A percentile compares a stretch with the other conserved stretches of the same genome.
Conservation (phyloP, 441 rosid species). For the Erysimum pusillum region DNA sequence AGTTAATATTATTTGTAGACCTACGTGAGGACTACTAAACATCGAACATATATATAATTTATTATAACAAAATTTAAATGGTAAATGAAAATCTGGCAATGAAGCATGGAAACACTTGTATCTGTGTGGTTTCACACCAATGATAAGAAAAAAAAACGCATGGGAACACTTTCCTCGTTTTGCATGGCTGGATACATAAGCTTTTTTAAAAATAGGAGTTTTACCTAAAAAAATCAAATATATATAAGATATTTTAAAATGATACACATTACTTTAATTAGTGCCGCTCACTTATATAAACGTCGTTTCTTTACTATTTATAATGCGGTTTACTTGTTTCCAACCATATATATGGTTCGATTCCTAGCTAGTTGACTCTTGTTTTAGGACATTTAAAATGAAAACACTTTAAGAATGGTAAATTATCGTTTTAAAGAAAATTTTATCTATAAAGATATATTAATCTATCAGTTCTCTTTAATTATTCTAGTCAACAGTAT, state of each 20-base stretch:
- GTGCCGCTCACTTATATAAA: conserved; percentile 11
- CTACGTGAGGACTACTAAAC: conserved; percentile 12
- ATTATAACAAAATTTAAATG: background rate
- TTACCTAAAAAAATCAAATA: conserved; percentile 13
- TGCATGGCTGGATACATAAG: conserved; percentile 39
- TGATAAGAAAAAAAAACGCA: background rate
- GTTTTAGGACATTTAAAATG: conserved; percentile 30
- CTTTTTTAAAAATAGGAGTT: conserved; percentile 24
- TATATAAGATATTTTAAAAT: background rate
- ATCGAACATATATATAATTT: conserved; percentile 21
- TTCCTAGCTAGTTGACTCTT: conserved; percentile 47
- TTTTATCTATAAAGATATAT: background rate
- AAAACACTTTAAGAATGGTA: conserved; percentile 34
- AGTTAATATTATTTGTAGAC: background rate
- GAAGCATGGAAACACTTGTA: background rate
- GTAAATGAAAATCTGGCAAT: conserved; percentile 13
- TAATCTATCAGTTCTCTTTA: conserved; percentile 25
- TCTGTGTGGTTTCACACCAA: too few species aligned
- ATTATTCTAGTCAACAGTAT: conserved; percentile 35
- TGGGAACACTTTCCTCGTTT: conserved; percentile 29
- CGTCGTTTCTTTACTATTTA: conserved; percentile 16
- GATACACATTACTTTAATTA: conserved; percentile 12
- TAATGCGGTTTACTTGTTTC: conserved; percentile 40
- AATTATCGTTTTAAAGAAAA: background rate
- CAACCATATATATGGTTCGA: conserved; percentile 36